Base-by-base conservation (phyloP, 192 early-diverging fungal species). In the Coemansia sp. region DNA sequence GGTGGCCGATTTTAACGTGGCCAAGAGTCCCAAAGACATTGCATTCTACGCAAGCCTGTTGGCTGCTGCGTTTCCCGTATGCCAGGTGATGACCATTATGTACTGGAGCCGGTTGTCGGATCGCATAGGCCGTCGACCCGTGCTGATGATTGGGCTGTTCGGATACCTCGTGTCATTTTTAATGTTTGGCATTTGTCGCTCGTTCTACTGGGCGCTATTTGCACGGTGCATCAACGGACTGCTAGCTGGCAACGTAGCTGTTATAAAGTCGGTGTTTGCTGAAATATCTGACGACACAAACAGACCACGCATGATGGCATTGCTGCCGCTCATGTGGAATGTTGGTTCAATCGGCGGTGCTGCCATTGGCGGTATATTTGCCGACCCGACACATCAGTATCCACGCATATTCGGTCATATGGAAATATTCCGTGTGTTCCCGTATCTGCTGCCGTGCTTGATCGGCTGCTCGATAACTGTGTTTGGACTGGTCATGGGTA, bases 221-320 rank as follows among this genome's bases (percentile, higher is more conserved):
- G 66, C 85, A 15, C 83, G 92, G 35, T 79, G 81, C 1, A 59
- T 89, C 58, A 89, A 88, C 57, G 91, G 93, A 1, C 65, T 89
- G 14, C 65, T 92, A 17, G 91, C 90, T 65, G 92, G 86, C 3
- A 92, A 89, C 52, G 80, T 87, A 17, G 91, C 92, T 8, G 92
- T 94, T 14, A 85, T 89, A 29, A 93, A 94, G 66, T 90, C 89
- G 17, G 85, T 91, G 25, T 67, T 95, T 24, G 91, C 89, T 2
- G 95, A 97, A 80, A 87, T 97, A 37, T 88, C 93, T 21, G 93
- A 94, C 65, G 68, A 84, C 3, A 87, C 89, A 0, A 97, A 94
- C 70, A 87, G 89, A 59, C 75, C 87, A 8, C 79, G 86, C 14
- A 90, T 89, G 19, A 95, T 95, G 73, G 82, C 87, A 9, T 48